Base-by-base conservation (phyloP, 202 grass and related monocot species). In the Carex arenaria region DNA sequence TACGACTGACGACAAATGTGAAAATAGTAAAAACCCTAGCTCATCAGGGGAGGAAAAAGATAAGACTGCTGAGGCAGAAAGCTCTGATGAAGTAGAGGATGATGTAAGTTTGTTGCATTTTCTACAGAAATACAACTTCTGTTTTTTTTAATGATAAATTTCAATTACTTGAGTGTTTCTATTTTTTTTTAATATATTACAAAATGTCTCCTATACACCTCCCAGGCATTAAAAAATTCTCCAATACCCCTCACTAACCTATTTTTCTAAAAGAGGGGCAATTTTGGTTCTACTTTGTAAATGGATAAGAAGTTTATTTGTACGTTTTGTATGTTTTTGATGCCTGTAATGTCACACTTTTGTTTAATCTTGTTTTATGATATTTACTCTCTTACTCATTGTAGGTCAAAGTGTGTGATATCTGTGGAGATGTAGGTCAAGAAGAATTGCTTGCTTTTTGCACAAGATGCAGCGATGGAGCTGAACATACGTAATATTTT, bases 401-500 rank as follows among this genome's bases (percentile, higher is more conserved):
- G 68, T 72, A 99, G 96, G 91, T 99, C 56, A 99, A 99, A 85
- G 93, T 99, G 52, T 99, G 96, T 72, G 96, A 95, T 83, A 92
- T 99, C 40, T 99, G 96, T 85, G 96, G 96, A 71, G 96, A 99
- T 84, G 87, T 88, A 84, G 96, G 96, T 68, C 86, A 93, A 45
- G 96, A 95, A 83, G 96, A 94, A 67, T 85, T 63, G 62, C 93
- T 95, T 17, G 93, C 93, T 56, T 83, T 92, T 53, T 99, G 96
- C 84, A 94, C 82, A 79, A 92, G 86, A 89, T 99, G 96, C 68
- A 93, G 88, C 68, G 96, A 98, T 85, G 96, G 96, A n/a, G 96
- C 96, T 76, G 96, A 99, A 84, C 96, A 99, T 61, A 95, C 64
- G 96, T 99, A 95, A 95, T 69, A 32, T 79, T 76, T 74, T 59